Base-by-base conservation (phyloP, 176 grass and related monocot genomes). In the Rhynchospora breviuscula region DNA sequence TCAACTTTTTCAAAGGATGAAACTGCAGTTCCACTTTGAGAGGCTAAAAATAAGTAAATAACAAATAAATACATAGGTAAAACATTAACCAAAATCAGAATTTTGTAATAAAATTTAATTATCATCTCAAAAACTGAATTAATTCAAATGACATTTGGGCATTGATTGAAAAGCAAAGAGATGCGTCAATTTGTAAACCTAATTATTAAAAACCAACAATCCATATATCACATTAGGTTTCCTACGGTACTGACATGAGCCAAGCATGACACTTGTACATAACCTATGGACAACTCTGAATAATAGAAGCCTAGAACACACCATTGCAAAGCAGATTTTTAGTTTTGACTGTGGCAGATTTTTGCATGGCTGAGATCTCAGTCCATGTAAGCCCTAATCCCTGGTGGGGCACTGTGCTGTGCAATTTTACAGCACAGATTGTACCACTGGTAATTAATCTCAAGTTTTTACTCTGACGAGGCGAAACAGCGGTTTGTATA, bases 261-360 rank as follows among this genome's bases (percentile, higher is more conserved):
- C 44, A 47, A 48, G 11, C 47, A 40, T 29, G 25, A 23, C 18
- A 71, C 43, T 8, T 40, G 35, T 40, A 40, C 35, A 10, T 86
- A 90, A 59, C 85, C 85, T 83, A 84, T 80, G 52, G 79, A 86
- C 54, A 82, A 88, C 83, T 51, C 83, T 93, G 62, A 84, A 69
- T 65, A 86, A 57, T 88, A 80, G 91, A 87, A 93, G 86, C 89
- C 92, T 91, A 89, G 84, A 93, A 90, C 96, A 90, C 79, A 98
- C 96, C 96, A 93, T 93, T 90, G 91, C 88, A 95, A 84, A 45
- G 78, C 83, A 89, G 15, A 73, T 87, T 86, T 83, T 76, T 91
- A 79, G 89, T 87, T 90, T 87, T 75, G 54, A 84, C 79, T 84
- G 82, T 79, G 51, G 76, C 83, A 85, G 92, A 87, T 87, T 87